Base-by-base conservation (phyloP, 352 stramenopile species). In the Pythium dissotocum region DNA sequence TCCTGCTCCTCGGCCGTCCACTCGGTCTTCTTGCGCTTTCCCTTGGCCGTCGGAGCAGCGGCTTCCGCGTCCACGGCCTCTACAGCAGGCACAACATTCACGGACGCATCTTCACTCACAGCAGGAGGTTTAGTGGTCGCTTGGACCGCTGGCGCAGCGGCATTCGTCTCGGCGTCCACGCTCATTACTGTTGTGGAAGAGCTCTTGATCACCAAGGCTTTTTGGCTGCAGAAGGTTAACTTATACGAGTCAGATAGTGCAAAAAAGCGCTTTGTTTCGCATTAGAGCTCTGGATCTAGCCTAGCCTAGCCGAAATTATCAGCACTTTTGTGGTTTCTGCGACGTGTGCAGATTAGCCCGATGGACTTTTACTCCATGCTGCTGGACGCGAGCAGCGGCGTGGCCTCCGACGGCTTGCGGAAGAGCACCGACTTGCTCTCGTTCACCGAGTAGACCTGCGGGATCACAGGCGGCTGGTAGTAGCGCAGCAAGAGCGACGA, bases 401-500 rank as follows among this genome's bases (percentile, higher is more conserved):
- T 94, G 28, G 79, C 77, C 67, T 89, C 81, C 8, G 79, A 87
- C 35, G 86, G 86, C 73, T 92, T 92, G 74, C 89, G 89, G 74
- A 94, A 94, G 24, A 94, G 72, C 42, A 94, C 59, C 67, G 86
- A 93, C 76, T 92, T 94, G 60, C 71, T 75, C 26, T 93, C 85
- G 58, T 83, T 78, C 54, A 78, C 75, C 57, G 76, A 81, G 57
- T 86, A 90, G 44, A 78, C 75, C 32, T 77, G 73, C 2, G 84
- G 84, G 24, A 93, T 80, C 56, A 76, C 64, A 2, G 94, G 94
- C 57, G 90, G 89, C 56, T 58, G 65, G 77, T 99, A 99, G 69
- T 93, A 87, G 61, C 91, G 87, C 53, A 99, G 82, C 56, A 97
- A 73, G 9, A 99, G 82, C 54, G 94, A 99, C 49, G 91, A 98